Percentiles rank a stretch among this genome's conserved stretches.
Evolutionary conservation across 1,284 basidiomycete species (phyloP).

Genomic region (Leccinum idahoense): DNA sequence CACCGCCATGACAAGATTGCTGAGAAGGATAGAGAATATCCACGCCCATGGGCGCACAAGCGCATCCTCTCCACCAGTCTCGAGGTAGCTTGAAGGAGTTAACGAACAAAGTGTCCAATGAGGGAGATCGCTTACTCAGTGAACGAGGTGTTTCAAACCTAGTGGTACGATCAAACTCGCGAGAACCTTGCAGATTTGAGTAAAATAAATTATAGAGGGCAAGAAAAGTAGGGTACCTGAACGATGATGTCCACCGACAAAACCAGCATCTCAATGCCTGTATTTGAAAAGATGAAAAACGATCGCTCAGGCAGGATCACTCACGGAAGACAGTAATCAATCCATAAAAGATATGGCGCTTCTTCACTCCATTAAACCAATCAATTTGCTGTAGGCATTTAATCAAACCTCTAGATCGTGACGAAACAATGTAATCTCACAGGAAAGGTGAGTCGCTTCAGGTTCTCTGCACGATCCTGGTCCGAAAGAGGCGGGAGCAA

Average conservation of each 20-base stretch:
- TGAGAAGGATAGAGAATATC: slow-evolving; percentile 1
- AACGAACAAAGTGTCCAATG: not conserved
- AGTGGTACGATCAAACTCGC: not conserved
- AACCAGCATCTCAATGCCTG: not conserved
- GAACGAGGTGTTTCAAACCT: slow-evolving; percentile 1
- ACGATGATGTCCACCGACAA: not conserved
- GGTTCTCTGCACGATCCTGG: not conserved
- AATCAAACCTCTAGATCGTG: not conserved
- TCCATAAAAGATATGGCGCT: slow-evolving; percentile 1
- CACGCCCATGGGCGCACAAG: slow-evolving; percentile 1
- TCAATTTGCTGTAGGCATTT: not conserved
- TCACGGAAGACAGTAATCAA: slow-evolving; percentile 2
- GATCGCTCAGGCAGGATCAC: not conserved
- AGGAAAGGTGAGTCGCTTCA: not conserved
- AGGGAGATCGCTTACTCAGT: not conserved
- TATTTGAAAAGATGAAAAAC: not conserved
- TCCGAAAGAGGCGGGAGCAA: slow-evolving; percentile 1
- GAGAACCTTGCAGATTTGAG: not conserved
- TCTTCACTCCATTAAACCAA: slow-evolving; percentile 1
- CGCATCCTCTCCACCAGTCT: slow-evolving; percentile 3
- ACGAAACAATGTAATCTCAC: not conserved
- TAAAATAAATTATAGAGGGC: not conserved
- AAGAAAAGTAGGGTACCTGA: not conserved
- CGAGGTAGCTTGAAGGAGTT: slow-evolving; percentile 2
- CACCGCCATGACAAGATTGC: not conserved